Base-by-base conservation (phyloP, 2,329 filamentous ascomycete genomes). In the Apiospora rasikravindrae region DNA sequence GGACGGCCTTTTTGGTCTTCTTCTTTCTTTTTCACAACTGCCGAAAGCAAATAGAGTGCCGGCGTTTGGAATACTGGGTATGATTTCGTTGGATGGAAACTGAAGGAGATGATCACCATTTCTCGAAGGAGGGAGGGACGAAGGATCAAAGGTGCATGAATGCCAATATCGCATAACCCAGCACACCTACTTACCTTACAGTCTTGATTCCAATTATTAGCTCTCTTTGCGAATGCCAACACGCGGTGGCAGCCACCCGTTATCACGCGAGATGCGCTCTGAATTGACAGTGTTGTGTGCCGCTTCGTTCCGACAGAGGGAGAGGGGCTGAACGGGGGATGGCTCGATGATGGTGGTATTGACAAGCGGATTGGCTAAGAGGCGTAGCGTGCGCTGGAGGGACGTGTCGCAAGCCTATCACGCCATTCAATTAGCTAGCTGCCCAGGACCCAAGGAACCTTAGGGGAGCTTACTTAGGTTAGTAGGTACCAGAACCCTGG, bases 381-480 rank as follows among this genome's bases (percentile, higher is more conserved):
- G 29, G 29, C 16, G 33, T 64, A 64, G 57, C 57, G 57, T 40
- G 57, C 33, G 33, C 29, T 22, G 26, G 26, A 37, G 26, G 29
- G 33, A 33, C 2, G 29, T 37, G 29, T 37, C n/a, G 16, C 16
- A 64, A 10, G 8, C n/a, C n/a, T n/a, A n/a, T n/a, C n/a, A n/a
- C n/a, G n/a, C 57, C 33, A 40, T 64, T 22, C n/a, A 64, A 64
- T 64, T n/a, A 64, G 57, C 57, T n/a, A 64, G 57, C 57, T 64
- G 57, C 57, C 57, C 57, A 64, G 13, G 57, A 64, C 29, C 57
- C 24, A 10, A 49, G 22, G 13, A 33, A 64, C 29, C 57, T 40
- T n/a, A 49, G 22, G 19, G 10, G 45, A 37, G 33, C 33, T 14
- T 14, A 10, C 45, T 22, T 61, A 40, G 57, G 22, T 22, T 61